A percentile compares a stretch with the other conserved stretches of the same genome.
These are phyloP conservation scores for Rhodocollybia butyracea DNA, from an alignment of 768 basidiomycete species.

Conservation along the genomic window DNA sequence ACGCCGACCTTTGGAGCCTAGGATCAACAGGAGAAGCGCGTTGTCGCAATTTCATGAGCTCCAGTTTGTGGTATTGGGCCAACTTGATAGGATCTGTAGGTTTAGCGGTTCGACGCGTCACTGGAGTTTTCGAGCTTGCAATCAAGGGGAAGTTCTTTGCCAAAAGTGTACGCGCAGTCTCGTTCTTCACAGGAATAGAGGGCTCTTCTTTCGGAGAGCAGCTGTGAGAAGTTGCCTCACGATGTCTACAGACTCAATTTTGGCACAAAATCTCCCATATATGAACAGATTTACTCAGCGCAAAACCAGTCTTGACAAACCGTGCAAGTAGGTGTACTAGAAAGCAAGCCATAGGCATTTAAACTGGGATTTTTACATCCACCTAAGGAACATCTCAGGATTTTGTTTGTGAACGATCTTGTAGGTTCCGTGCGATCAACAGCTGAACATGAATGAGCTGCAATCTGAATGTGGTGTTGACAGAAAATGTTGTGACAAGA, in stretches of 20 bases:
- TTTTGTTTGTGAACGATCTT: conserved; percentile 15
- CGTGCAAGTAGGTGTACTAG: conserved; percentile 37
- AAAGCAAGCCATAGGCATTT: conserved; percentile 21
- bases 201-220: conserved; percentile 34
- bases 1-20: conserved; percentile 44
- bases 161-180: conserved; percentile 49
- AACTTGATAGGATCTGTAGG: conserved; percentile 50
- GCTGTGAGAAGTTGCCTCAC: conserved; percentile 58
- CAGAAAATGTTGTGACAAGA: conserved; percentile 59
- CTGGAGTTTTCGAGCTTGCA: conserved; percentile 15
- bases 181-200: conserved; percentile 31
- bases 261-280: conserved; percentile 6
- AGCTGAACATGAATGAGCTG: conserved; percentile 54
- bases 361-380: conserved; percentile 58
- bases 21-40: conserved; percentile 61
- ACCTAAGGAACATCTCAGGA: conserved; percentile 47
- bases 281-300: conserved; percentile 43
- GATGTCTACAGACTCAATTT: conserved; percentile 47
- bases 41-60: conserved; percentile 75
- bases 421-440: background rate
- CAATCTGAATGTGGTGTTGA: conserved; percentile 55
- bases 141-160: conserved; percentile 44
- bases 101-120: conserved; percentile 21
- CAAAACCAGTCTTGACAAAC: conserved; percentile 61
- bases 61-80: conserved; percentile 53